These are phyloP conservation scores for Gossypium arboreum DNA, from an alignment of 345 rosid species.

Conservation along the genomic window DNA sequence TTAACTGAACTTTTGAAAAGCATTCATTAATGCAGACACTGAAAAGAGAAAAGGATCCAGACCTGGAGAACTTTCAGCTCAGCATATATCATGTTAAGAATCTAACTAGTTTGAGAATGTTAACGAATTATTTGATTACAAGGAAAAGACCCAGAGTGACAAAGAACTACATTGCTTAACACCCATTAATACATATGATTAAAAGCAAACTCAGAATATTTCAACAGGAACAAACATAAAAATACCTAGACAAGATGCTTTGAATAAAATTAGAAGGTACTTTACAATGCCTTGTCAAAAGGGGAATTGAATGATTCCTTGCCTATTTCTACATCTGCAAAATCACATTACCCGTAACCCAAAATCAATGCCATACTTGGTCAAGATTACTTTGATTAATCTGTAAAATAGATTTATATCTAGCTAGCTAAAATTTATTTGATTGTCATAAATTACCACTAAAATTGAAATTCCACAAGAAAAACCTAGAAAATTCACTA, in stretches of 20 bases:
- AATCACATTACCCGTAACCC: background rate
- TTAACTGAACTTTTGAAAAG: constrained; percentile 1
- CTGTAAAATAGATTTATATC: background rate
- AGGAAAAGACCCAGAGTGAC: background rate
- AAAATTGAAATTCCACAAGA: background rate
- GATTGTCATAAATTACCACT: background rate
- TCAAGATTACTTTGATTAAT: background rate
- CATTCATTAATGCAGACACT: background rate
- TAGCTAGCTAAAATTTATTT: background rate
- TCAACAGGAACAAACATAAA: background rate
- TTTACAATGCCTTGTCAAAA: background rate
- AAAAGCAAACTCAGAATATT: background rate
- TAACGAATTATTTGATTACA: background rate
- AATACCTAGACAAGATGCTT: background rate
- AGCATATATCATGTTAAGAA: background rate
- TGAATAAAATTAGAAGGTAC: background rate
- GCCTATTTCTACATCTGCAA: constrained; percentile 10
- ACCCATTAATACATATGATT: background rate
- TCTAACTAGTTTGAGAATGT: background rate
- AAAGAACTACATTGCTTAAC: background rate
- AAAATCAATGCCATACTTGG: background rate
- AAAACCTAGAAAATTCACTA: background rate
- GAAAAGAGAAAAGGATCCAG: background rate
- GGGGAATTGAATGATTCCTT: background rate
- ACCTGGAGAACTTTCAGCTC: background rate